Conservation (phyloP, 305 asterid genomes). For the Vinca major region DNA sequence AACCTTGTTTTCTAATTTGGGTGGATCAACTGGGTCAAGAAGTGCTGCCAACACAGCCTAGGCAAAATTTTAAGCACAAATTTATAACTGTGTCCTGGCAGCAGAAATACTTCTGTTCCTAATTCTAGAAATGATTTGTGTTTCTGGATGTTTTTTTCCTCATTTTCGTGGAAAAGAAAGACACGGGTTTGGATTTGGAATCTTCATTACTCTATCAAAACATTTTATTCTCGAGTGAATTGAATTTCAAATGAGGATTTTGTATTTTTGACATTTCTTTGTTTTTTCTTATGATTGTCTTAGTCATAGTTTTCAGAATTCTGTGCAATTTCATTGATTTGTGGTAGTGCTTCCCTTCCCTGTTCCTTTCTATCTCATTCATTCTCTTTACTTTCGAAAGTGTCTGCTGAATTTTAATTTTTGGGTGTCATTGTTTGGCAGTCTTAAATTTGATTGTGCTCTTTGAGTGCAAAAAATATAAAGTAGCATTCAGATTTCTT, state of each 20-base stretch:
- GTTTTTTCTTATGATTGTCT: background rate
- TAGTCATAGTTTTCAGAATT: background rate
- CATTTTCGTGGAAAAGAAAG: background rate
- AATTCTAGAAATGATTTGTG: background rate
- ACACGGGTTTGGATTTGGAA: background rate
- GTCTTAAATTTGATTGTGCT: background rate
- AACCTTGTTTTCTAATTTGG: background rate
- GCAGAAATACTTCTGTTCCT: background rate
- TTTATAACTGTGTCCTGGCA: background rate
- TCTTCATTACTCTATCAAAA: background rate
- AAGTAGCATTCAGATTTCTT: background rate
- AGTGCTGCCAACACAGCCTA: background rate
- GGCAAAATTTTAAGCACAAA: background rate
- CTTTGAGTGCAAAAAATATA: too few species aligned
- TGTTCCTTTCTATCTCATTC: background rate
- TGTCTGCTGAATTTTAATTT: background rate
- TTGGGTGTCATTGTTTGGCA: background rate
- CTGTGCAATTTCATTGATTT: background rate
- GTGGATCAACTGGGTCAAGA: background rate
- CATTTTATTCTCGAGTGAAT: background rate
- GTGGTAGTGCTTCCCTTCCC: background rate
- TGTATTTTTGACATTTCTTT: background rate
- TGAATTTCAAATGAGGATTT: slow-evolving; percentile 3
- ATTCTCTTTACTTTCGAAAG: background rate
- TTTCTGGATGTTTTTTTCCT: background rate